A percentile compares a stretch with the other conserved stretches of the same genome.
phyloP scores from a whole-genome alignment of 805 yeast species.

The Wickerhamiella brachini region DNA sequence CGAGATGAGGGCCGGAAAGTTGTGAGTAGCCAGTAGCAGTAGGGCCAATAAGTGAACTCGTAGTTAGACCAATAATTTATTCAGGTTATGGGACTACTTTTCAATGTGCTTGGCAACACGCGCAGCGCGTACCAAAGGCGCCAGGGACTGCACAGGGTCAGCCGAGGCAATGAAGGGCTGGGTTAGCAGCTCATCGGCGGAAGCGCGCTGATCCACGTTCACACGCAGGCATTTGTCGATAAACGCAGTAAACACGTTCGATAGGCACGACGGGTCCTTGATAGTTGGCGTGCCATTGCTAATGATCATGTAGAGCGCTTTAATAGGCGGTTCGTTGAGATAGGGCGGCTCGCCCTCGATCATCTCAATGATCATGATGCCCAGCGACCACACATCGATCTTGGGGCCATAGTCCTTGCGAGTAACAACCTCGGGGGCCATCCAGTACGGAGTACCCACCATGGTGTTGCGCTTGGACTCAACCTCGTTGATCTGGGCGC shows the following conservation, averaged over 20 bases:
- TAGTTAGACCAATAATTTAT: too few species aligned
- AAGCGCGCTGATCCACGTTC: slow-evolving; percentile 65
- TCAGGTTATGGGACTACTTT: slow-evolving; percentile 8
- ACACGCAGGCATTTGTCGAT: slow-evolving; percentile 70
- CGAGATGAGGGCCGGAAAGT: too few species aligned
- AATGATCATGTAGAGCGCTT: slow-evolving; percentile 87
- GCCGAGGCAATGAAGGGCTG: slow-evolving; percentile 39
- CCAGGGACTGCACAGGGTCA: slow-evolving; percentile 21
- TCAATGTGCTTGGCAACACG: slow-evolving; percentile 18
- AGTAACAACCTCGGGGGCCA: slow-evolving; percentile 98
- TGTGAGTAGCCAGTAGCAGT: too few species aligned
- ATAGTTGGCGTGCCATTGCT: slow-evolving; percentile 93
- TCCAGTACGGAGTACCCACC: slow-evolving; percentile 99
- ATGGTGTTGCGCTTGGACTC: slow-evolving; percentile 86
- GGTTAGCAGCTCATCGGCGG: slow-evolving; percentile 55
- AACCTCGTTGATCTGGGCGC: slow-evolving; percentile 80
- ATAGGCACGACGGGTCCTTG: slow-evolving; percentile 73
- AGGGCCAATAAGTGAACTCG: not conserved
- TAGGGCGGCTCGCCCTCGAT: slow-evolving; percentile 99
- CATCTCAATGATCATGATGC: slow-evolving; percentile 98
- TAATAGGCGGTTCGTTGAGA: slow-evolving; percentile 85
- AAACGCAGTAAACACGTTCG: slow-evolving; percentile 52
- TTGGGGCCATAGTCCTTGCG: slow-evolving; percentile 93
- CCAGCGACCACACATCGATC: slow-evolving; percentile 95
- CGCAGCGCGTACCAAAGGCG: slow-evolving; percentile 25